Conservation (phyloP, 2,329 filamentous ascomycete genomes). For the Epichloe scottii region DNA sequence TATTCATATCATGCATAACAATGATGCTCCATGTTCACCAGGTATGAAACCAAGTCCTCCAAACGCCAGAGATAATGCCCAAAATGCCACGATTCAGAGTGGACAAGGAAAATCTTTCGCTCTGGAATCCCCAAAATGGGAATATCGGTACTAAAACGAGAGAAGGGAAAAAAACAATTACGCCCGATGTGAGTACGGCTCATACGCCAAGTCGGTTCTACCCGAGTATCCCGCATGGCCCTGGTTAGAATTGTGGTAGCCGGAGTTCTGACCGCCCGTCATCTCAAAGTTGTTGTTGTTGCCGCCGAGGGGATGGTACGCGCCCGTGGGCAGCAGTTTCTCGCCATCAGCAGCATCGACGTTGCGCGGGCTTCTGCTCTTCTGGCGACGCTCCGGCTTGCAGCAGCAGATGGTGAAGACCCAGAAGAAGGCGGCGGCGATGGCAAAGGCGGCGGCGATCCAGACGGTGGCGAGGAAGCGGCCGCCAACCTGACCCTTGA, state of each 20-base stretch:
- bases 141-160: neutral
- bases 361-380: conserved; percentile 21
- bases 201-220: conserved; percentile 44
- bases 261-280: conserved; percentile 14
- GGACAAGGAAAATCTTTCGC: neutral
- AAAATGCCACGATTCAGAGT: neutral
- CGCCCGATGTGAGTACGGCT: conserved; percentile 48
- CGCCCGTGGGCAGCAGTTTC: conserved; percentile 34
- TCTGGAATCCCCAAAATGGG: neutral
- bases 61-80: neutral
- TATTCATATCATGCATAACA: conserved; percentile 3
- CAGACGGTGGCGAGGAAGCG: conserved; percentile 62
- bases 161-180: conserved; percentile 20
- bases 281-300: conserved; percentile 21
- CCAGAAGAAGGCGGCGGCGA: conserved; percentile 79
- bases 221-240: conserved; percentile 9
- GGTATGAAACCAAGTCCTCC: neutral
- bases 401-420: conserved; percentile 86
- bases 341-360: conserved; percentile 28
- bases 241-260: conserved; percentile 25
- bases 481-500: conserved; percentile 52
- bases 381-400: conserved; percentile 33
- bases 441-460: conserved; percentile 66
- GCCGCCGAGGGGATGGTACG: conserved; percentile 22
- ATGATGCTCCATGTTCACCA: conserved; percentile 4